Evolutionary conservation across 441 rosid species (phyloP).

Genomic region (Aquilaria agallochum): DNA sequence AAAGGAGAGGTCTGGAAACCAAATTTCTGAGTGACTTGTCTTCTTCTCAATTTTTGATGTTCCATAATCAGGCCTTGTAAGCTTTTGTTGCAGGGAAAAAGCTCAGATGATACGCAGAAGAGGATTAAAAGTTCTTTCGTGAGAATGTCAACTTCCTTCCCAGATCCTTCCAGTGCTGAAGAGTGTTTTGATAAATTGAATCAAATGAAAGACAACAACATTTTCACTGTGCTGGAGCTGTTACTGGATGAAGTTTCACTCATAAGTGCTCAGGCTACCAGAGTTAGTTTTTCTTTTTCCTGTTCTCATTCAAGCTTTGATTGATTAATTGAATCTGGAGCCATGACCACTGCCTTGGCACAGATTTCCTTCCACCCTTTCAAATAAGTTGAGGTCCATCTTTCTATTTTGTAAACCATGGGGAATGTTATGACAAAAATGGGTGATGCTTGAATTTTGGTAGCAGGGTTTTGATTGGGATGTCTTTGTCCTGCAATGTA

Average conservation of each 20-base stretch:
- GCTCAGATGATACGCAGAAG: conserved; percentile 49
- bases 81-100: conserved; percentile 45
- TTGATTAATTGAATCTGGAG: not conserved
- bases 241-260: conserved; percentile 50
- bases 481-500: no score
- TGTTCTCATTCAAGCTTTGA: conserved; percentile 8
- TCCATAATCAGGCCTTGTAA: conserved; percentile 13
- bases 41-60: no score
- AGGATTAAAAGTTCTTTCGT: conserved; percentile 37
- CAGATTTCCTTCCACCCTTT: no score
- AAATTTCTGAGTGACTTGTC: no score
- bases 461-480: no score
- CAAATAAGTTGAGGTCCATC: no score
- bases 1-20: no score
- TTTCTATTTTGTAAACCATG: no score
- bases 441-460: no score
- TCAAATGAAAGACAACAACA: conserved; percentile 56
- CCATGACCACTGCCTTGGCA: no score
- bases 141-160: conserved; percentile 79
- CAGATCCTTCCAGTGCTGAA: conserved; percentile 75
- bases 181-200: conserved; percentile 64
- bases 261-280: conserved; percentile 34
- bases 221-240: conserved; percentile 50
- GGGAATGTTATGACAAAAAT: no score
- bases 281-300: conserved; percentile 37